Base-by-base conservation (phyloP, 2,329 filamentous ascomycete species). In the Sporothrix variecibatus region DNA sequence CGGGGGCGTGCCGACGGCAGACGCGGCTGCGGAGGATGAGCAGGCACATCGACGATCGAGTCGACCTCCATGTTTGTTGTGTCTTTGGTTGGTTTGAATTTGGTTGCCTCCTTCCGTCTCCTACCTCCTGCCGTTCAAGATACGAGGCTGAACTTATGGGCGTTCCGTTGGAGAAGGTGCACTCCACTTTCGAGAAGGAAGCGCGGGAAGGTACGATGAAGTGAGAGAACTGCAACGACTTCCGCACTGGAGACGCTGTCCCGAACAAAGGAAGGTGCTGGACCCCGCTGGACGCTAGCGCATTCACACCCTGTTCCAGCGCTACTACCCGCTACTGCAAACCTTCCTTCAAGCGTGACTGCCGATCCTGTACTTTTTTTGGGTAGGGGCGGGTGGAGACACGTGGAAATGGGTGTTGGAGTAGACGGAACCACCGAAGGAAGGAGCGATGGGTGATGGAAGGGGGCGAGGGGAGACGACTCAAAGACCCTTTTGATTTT, bases 1-100 rank as follows among this genome's bases (percentile, higher is more conserved):
- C 46, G 31, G 31, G 56, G 51, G 5, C 26, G 72, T 20, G 43
- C 43, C 15, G 43, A 26, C 17, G 60, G 26, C 34, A 40, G 53
- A 46, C 23, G 15, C 38, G 46, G 60, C 26, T 3, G 34, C 58
- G 53, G 34, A 20, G 8, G 26, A 2, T 20, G 26, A 1, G 34
- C 15, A 5, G 46, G n/a, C 5, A 38, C 15, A 11, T n/a, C 12
- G 6, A 3, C 26, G 8, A 49, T 8, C 12, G 68, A 7, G 20
- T 70, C 65, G 8, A 40, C 20, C 11, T 64, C 56, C 64, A 73
- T 73, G 23, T n/a, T 28, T 46, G 60, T n/a, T 4, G 62, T 68
- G n/a, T 15, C n/a, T 56, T 4, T 46, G 11, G 51, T 56, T 26
- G 15, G 20, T n/a, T 6, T 40, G 38, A 9, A 53, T 17, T 9